Evolutionary conservation across 306 rosid genomes (phyloP).

Genomic region (Pueraria montana): DNA sequence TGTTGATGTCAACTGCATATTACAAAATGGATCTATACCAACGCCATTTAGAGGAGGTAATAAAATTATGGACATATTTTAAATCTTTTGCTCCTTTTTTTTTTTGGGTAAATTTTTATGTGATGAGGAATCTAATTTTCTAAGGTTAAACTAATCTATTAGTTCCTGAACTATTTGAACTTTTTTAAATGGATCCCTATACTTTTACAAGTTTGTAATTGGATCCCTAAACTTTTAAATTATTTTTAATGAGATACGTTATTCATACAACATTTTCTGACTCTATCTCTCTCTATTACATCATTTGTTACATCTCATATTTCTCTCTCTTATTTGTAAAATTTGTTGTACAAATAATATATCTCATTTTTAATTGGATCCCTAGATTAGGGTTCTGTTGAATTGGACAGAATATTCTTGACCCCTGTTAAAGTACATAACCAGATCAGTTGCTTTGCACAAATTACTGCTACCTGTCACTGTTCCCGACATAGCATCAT

Average conservation of each 20-base stretch:
- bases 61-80: constrained; percentile 33
- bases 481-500: background rate
- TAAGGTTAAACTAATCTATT: background rate
- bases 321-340: no score
- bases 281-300: no score
- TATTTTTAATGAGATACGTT: background rate
- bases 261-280: no score
- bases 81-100: constrained; percentile 26
- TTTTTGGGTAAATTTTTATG: background rate
- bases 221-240: background rate
- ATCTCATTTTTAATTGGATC: no score
- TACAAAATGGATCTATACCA: constrained; percentile 88
- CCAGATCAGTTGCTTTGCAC: background rate
- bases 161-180: no score
- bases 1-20: constrained; percentile 93
- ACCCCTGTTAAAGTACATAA: background rate
- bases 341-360: no score
- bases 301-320: no score
- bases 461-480: no score
- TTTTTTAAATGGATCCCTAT: background rate
- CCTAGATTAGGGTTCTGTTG: no score
- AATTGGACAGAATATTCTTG: no score
- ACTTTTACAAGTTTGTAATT: background rate
- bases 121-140: constrained; percentile 16
- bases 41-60: constrained; percentile 82